These are phyloP conservation scores for Calendula officinalis DNA, from an alignment of 129 eudicot species.

Conservation along the genomic window DNA sequence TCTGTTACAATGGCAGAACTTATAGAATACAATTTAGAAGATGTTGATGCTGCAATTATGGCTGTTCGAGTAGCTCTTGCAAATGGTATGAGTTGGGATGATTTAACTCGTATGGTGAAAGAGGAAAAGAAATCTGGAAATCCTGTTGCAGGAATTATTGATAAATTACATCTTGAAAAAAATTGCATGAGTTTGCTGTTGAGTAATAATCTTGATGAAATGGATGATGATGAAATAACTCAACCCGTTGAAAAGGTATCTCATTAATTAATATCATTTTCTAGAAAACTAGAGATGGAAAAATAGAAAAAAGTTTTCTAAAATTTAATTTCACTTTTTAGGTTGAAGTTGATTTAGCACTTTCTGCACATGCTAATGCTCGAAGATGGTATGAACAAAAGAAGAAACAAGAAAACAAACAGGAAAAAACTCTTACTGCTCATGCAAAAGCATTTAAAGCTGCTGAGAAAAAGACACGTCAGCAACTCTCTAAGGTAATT, in stretches of 20 bases:
- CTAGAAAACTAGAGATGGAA: no score
- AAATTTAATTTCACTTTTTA: no score
- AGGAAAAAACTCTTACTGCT: slow-evolving; percentile 91
- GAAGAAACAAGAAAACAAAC: slow-evolving; percentile 96
- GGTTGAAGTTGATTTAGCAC: slow-evolving; percentile 95
- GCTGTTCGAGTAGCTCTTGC: slow-evolving; percentile 97
- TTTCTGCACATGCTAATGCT: slow-evolving; percentile 98
- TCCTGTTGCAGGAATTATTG: slow-evolving; percentile 94
- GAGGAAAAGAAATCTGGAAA: slow-evolving; percentile 97
- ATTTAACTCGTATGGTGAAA: slow-evolving; percentile 96
- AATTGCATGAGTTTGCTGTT: slow-evolving; percentile 84
- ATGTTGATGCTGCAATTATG: slow-evolving; percentile 91
- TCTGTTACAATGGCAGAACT: slow-evolving; percentile 82
- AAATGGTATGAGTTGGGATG: slow-evolving; percentile 97
- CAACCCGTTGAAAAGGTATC: slow-evolving; percentile 97
- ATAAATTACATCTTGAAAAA: slow-evolving; percentile 79
- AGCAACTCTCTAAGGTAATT: slow-evolving; percentile 87
- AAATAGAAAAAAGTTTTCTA: no score
- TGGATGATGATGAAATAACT: slow-evolving; percentile 95
- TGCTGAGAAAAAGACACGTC: slow-evolving; percentile 92
- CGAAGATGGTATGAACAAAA: slow-evolving; percentile 91
- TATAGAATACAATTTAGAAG: slow-evolving; percentile 92
- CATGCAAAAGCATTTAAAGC: slow-evolving; percentile 98
- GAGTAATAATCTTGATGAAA: slow-evolving; percentile 95
- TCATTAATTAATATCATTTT: no score